Base-by-base conservation (phyloP, 2,329 filamentous ascomycete species). In the Cladorrhinum sp. region DNA sequence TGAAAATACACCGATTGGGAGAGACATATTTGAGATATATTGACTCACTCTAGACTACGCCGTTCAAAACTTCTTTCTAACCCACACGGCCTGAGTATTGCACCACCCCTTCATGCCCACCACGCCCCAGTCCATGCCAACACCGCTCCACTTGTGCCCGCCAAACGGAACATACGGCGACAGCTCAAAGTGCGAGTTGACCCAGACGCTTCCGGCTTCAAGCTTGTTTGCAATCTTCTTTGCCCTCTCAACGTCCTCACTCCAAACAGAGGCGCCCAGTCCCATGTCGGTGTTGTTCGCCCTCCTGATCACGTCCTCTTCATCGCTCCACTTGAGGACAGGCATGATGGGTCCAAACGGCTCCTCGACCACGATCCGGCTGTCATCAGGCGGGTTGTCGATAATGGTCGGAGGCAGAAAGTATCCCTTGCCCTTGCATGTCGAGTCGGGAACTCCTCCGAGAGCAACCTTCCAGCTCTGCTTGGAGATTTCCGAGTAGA, bases 351-450 rank as follows among this genome's bases (percentile, higher is more conserved):
- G 60, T 4, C 66, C 79, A 59, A 81, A 57, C 7, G 54, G 80
- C 68, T 86, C 83, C 64, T 83, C 83, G 1, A 75, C 72, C 0
- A 86, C 83, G 28, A 88, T 80, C 0, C 77, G 74, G 0, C 83
- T 82, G 53, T 80, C 73, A 36, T 86, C 82, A 0, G 82, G 79
- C 1, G 85, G 84, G 66, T 85, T 84, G 58, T 86, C 80, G 57
- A 88, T 77, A 59, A 88, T 83, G 18, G 82, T 82, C 0, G 85
- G 83, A 6, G 78, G 72, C 61, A 87, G 74, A 65, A 82, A 85
- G 71, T 81, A 87, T 1, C 83, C 85, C 55, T 79, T 72, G 73
- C 73, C 2, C 72, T 59, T 12, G 1, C 30, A 33, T 26, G 26
- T 28, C 1, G 74, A 68, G 18, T 70, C 69, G 55, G 80, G 39